These are phyloP conservation scores for Beauveria scarabaeidicola DNA, from an alignment of 2,329 filamentous ascomycete genomes.

Conservation along the genomic window DNA sequence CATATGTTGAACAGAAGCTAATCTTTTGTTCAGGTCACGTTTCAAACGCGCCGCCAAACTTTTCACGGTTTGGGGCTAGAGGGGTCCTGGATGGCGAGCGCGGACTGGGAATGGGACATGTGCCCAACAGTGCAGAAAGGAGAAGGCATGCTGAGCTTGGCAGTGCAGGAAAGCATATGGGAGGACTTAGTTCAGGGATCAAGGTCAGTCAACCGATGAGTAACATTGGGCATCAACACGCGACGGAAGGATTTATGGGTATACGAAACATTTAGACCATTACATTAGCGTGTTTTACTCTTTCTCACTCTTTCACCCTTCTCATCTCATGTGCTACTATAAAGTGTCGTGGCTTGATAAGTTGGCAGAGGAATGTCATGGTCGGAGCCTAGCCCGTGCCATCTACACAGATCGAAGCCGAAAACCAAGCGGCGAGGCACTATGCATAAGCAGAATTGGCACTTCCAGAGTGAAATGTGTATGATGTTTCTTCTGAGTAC, in stretches of 20 bases:
- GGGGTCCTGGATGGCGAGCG: neutral
- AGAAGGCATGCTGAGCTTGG: neutral
- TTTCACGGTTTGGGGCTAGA: neutral
- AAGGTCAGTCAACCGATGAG: slow-evolving; percentile 15
- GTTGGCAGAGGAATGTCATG: neutral
- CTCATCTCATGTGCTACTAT: neutral
- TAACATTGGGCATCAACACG: slow-evolving; percentile 14
- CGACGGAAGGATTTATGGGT: neutral
- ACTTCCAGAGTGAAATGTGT: no score
- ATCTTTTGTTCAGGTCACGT: neutral
- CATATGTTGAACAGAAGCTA: neutral
- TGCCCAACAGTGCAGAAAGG: slow-evolving; percentile 1
- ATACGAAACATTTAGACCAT: neutral
- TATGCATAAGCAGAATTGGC: no score
- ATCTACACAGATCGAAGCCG: no score
- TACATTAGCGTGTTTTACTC: neutral
- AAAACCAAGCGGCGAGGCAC: no score
- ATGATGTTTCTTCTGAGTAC: no score
- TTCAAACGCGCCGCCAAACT: neutral
- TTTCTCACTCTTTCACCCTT: no score
- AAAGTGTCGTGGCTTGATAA: neutral
- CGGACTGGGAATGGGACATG: neutral
- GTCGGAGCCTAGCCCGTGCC: no score
- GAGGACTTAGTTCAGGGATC: slow-evolving; percentile 12
- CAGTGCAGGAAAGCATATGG: neutral